These are phyloP conservation scores for Colletotrichum brevisporum DNA, from an alignment of 2,329 filamentous ascomycete species.

Conservation along the genomic window DNA sequence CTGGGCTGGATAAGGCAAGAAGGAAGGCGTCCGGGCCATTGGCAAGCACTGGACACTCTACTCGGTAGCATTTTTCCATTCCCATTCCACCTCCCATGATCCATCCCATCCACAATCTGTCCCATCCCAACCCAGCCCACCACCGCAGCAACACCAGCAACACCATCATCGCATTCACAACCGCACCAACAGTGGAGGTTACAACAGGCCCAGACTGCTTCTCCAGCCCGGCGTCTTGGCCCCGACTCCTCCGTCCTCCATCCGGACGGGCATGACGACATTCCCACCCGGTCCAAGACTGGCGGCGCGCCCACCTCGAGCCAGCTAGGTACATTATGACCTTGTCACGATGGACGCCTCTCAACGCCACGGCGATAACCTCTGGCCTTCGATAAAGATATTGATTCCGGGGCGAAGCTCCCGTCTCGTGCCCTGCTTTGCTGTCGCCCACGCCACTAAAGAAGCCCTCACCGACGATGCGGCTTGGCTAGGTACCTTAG, in stretches of 20 bases:
- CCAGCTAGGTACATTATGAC: background rate
- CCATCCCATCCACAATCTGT: too few species aligned
- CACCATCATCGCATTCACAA: background rate
- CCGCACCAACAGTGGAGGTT: background rate
- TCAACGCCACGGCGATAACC: background rate
- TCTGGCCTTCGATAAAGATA: background rate
- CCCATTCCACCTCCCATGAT: too few species aligned
- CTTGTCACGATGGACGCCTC: background rate
- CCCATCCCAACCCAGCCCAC: too few species aligned
- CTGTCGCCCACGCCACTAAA: background rate
- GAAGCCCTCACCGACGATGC: background rate
- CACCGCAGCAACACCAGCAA: background rate
- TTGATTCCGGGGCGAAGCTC: background rate
- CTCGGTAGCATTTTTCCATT: too few species aligned
- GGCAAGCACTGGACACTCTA: too few species aligned
- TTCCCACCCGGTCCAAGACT: background rate
- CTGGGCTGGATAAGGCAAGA: background rate
- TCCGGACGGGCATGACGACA: slow-evolving; percentile 22
- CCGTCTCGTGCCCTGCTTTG: background rate
- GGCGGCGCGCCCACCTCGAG: background rate
- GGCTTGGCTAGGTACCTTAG: background rate
- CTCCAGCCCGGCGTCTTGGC: slow-evolving; percentile 16
- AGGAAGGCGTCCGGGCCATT: too few species aligned
- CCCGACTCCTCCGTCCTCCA: slow-evolving; percentile 7
- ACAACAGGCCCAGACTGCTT: background rate